These are phyloP conservation scores for Tagetes erecta DNA, from an alignment of 129 eudicot genomes.

Conservation along the genomic window DNA sequence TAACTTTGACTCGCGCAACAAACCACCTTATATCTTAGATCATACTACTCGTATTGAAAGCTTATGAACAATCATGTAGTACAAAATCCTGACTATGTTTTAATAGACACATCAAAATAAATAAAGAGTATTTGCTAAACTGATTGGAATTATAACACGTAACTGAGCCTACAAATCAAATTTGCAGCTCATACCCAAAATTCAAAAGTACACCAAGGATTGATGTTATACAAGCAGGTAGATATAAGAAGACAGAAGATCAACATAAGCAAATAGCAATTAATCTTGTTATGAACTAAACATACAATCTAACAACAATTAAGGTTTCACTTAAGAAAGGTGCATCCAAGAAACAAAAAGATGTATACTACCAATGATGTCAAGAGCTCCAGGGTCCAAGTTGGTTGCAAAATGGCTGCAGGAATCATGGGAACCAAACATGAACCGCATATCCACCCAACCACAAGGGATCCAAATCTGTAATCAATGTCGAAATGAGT, in stretches of 20 bases:
- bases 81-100: no score
- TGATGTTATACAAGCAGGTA: slow-evolving; percentile 16
- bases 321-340: slow-evolving; percentile 66
- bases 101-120: no score
- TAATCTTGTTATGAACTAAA: slow-evolving; percentile 17
- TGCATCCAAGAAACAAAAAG: slow-evolving; percentile 78
- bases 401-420: slow-evolving; percentile 57
- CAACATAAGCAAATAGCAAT: slow-evolving; percentile 16
- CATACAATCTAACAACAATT: slow-evolving; percentile 15
- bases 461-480: slow-evolving; percentile 88
- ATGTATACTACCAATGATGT: slow-evolving; percentile 71
- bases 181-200: slow-evolving; percentile 20
- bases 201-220: neutral
- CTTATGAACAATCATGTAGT: no score
- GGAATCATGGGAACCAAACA: slow-evolving; percentile 72
- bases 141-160: neutral
- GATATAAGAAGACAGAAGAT: slow-evolving; percentile 12
- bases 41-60: no score
- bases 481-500: slow-evolving; percentile 12
- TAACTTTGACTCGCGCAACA: no score
- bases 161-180: neutral
- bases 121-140: neutral
- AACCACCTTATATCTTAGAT: no score
- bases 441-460: slow-evolving; percentile 85
- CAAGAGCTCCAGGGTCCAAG: slow-evolving; percentile 88